Conservation (phyloP, 768 basidiomycete genomes). For the Suillus discolor region DNA sequence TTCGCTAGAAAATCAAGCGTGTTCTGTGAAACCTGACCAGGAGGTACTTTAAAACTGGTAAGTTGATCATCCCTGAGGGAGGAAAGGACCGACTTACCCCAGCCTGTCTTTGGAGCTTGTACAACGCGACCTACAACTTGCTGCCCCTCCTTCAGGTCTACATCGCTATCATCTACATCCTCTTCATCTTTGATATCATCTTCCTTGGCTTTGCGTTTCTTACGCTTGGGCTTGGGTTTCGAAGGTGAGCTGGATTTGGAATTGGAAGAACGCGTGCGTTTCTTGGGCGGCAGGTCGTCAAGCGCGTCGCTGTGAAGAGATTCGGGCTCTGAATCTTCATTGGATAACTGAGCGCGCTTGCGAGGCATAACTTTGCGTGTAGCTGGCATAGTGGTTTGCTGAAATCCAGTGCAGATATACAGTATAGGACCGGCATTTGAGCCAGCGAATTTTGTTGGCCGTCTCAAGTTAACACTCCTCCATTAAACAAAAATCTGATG, state of each 20-base stretch:
- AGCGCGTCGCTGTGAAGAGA: constrained; percentile 47
- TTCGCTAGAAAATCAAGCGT: constrained; percentile 76
- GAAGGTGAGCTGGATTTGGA: constrained; percentile 23
- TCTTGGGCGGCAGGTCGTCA: constrained; percentile 34
- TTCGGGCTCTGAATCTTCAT: constrained; percentile 15
- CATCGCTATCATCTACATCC: constrained; percentile 36
- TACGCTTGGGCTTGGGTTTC: constrained; percentile 24
- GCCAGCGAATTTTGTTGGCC: too few species aligned
- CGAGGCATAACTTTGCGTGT: constrained; percentile 3
- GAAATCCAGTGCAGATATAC: too few species aligned
- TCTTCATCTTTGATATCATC: constrained; percentile 14
- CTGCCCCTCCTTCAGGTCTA: constrained; percentile 62
- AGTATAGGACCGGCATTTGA: too few species aligned
- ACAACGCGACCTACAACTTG: constrained; percentile 76
- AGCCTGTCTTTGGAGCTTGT: constrained; percentile 79
- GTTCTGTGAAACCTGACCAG: constrained; percentile 86
- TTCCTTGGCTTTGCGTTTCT: constrained; percentile 5
- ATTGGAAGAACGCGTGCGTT: constrained; percentile 24
- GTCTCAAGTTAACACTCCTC: too few species aligned
- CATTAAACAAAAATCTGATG: too few species aligned
- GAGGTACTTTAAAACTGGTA: constrained; percentile 55
- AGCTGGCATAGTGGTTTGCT: not conserved
- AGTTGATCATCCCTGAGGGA: not conserved
- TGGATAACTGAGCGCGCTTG: constrained; percentile 3
- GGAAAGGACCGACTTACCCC: constrained; percentile 48